A percentile compares a stretch with the other conserved stretches of the same genome.
Evolutionary conservation across 805 yeast genomes (phyloP).

Genomic region (Yamadazyma insecticola): DNA sequence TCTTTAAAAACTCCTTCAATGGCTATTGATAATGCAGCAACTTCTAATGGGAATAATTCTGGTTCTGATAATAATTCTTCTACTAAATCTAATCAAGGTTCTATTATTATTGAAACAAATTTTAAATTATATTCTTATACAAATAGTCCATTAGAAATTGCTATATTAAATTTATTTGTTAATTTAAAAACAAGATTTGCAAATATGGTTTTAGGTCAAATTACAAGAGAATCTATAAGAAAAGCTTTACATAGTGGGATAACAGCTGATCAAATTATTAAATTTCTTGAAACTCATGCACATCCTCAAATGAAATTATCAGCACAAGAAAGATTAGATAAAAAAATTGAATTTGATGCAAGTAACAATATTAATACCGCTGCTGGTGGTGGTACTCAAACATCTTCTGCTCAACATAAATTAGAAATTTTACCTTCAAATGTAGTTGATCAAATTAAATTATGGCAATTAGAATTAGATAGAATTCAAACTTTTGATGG

Average conservation of each 20-base stretch:
- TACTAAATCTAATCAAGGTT: constrained; percentile 41
- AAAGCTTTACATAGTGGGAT: constrained; percentile 83
- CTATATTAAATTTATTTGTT: constrained; percentile 83
- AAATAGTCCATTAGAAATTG: constrained; percentile 90
- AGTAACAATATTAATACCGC: constrained; percentile 46
- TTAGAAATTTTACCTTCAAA: constrained; percentile 83
- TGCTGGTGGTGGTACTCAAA: constrained; percentile 28
- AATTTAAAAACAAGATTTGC: constrained; percentile 80
- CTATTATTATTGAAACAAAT: constrained; percentile 88
- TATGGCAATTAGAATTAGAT: constrained; percentile 96
- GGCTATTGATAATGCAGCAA: constrained; percentile 68
- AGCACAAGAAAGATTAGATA: constrained; percentile 66
- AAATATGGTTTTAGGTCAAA: constrained; percentile 89
- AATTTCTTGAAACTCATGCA: constrained; percentile 86
- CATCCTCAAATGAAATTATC: constrained; percentile 83
- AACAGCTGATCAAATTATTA: constrained; percentile 89
- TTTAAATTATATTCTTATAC: constrained; percentile 91
- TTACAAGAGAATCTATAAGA: constrained; percentile 88
- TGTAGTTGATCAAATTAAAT: constrained; percentile 89
- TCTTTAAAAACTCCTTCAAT: constrained; percentile 68
- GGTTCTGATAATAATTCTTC: constrained; percentile 41
- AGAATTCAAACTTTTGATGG: constrained; percentile 87
- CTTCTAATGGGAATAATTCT: constrained; percentile 10
- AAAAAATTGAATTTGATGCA: constrained; percentile 60
- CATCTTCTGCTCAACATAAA: constrained; percentile 42